A percentile compares a stretch with the other conserved stretches of the same genome.
Evolutionary conservation across 768 basidiomycete genomes (phyloP).

Genomic region (Boletus edulis): DNA sequence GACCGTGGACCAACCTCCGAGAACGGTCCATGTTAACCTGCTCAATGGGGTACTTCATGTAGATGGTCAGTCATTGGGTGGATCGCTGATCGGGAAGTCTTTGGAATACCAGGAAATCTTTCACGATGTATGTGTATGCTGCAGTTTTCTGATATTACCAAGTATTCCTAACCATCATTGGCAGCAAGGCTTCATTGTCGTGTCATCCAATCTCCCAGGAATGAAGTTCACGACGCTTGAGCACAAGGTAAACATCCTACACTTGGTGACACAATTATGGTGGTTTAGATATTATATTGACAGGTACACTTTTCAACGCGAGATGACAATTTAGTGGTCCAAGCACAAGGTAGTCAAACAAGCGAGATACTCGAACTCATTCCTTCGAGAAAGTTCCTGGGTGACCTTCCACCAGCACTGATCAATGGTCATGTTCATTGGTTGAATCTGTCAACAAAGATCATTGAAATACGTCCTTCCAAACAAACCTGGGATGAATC

Average conservation of each 20-base stretch:
- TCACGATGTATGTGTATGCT: not conserved
- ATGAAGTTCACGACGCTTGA: not conserved
- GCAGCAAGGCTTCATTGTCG: not conserved
- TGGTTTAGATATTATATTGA: not conserved
- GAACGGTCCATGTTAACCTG: slow-evolving; percentile 7
- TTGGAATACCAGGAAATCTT: not conserved
- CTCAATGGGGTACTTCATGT: slow-evolving; percentile 16
- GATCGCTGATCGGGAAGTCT: slow-evolving; percentile 7
- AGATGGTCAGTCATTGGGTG: slow-evolving; percentile 13
- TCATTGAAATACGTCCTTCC: slow-evolving; percentile 25
- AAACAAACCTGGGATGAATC: slow-evolving; percentile 19
- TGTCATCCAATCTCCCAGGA: not conserved
- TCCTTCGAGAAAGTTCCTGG: slow-evolving; percentile 5
- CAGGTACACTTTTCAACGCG: slow-evolving; percentile 18
- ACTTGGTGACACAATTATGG: not conserved
- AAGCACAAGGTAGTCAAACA: not conserved
- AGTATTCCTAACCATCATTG: too few species aligned
- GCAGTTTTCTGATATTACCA: not conserved
- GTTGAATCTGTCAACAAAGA: slow-evolving; percentile 13
- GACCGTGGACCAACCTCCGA: not conserved
- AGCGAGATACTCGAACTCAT: slow-evolving; percentile 16
- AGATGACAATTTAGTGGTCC: slow-evolving; percentile 4
- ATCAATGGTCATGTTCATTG: slow-evolving; percentile 21
- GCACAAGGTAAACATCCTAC: slow-evolving; percentile 1
- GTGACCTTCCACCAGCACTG: slow-evolving; percentile 19